Percentiles rank a stretch among this genome's conserved stretches.
Conservation (phyloP, 352 stramenopile genomes). For the Phytophthora vignae region DNA sequence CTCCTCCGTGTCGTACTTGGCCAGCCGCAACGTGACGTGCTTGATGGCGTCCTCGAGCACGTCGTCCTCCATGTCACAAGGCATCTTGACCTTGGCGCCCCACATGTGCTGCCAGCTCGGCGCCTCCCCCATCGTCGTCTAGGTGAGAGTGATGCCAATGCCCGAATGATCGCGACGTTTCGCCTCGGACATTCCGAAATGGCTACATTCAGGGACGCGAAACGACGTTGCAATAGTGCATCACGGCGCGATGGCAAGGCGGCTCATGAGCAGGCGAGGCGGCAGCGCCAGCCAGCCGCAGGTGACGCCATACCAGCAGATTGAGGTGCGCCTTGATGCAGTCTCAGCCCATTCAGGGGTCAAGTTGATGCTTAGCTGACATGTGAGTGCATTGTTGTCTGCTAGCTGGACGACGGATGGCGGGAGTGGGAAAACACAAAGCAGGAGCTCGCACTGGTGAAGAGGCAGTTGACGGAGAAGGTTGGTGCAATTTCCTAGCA, state of each 20-base stretch:
- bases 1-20: conserved; percentile 82
- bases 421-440: conserved; percentile 65
- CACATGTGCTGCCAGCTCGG: conserved; percentile 91
- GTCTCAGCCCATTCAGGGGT: neutral
- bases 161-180: conserved; percentile 34
- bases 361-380: too few species aligned
- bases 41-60: conserved; percentile 90
- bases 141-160: neutral
- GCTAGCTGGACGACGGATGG: conserved; percentile 60
- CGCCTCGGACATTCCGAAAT: conserved; percentile 1
- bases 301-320: conserved; percentile 37
- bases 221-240: conserved; percentile 24
- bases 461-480: conserved; percentile 55
- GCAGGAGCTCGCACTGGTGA: conserved; percentile 55
- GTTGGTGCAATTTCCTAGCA: conserved; percentile 16
- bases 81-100: conserved; percentile 88
- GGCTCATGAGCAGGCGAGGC: conserved; percentile 28
- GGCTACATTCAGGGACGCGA: conserved; percentile 20
- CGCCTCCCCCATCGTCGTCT: conserved; percentile 64
- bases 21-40: conserved; percentile 63
- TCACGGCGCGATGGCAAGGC: conserved; percentile 18
- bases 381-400: neutral
- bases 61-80: conserved; percentile 90
- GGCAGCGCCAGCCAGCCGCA: conserved; percentile 25
- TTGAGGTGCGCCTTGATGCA: conserved; percentile 27